Base-by-base conservation (phyloP, 805 yeast genomes). In the Cyberlindnera mississippiensis region DNA sequence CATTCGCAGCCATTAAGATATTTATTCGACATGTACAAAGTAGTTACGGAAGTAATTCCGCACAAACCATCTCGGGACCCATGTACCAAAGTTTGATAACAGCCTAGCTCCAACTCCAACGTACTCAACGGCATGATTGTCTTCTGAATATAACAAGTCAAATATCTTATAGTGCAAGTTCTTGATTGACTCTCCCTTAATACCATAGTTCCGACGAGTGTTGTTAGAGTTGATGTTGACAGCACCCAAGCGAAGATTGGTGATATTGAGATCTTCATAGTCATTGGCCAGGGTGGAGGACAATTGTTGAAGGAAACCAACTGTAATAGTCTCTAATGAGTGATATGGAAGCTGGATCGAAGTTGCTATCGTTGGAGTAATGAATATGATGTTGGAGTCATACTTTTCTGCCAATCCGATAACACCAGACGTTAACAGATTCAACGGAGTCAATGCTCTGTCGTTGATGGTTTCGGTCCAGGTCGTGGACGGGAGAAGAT, bases 311-410 rank as follows among this genome's bases (percentile, higher is more conserved):
- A 81, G 45, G 2, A 76, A 66, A 28, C 68, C 68, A 26, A 72
- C 71, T n/a, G 74, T 71, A 28, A 80, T 55, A 20, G 77, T 67
- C 47, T 82, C 89, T 0, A 84, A 73, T 1, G 80, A 74, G 56
- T 82, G 85, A 63, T 75, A 82, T 6, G 85, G 82, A 36, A 82
- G 63, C 27, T 68, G 60, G 41, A 82, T 60, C 2, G 75, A 61
- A 34, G 81, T 70, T 20, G 78, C 69, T 37, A 82, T 75, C 36
- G 69, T 69, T 4, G 87, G 84, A 12, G 77, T 68, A 14, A 82
- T 53, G 17, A 77, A 55, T 19, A 82, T 62, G 19, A 78, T 55
- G 37, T 77, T 74, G 10, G 79, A 60, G 18, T 68, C 56, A 49
- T 78, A 77, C 15, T 61, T 61, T 31, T 87, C 66, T 16, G 75